Evolutionary conservation across 164 flowering plant genomes (phyloP).

Genomic region (Malania oleifera): DNA sequence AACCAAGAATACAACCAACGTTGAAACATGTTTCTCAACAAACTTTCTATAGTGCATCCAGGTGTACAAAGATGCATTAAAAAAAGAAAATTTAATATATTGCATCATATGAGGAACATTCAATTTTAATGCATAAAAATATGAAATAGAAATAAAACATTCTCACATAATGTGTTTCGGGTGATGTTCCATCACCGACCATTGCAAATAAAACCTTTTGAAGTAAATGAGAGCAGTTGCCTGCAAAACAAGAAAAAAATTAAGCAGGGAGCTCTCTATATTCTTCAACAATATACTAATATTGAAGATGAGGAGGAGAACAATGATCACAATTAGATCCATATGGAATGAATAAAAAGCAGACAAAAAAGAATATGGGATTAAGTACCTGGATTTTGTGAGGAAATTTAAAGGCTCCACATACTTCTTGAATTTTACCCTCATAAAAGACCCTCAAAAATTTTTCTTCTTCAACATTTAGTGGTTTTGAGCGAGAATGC

Average conservation of each 20-base stretch:
- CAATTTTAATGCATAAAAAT: not conserved
- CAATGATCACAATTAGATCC: too few species aligned
- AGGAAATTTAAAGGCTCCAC: constrained; percentile 86
- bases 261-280: not conserved
- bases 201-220: constrained; percentile 89
- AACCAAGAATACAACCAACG: too few species aligned
- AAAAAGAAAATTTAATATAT: not conserved
- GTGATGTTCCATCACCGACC: constrained; percentile 99
- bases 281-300: not conserved
- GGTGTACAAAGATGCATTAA: too few species aligned
- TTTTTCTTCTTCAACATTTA: constrained; percentile 77
- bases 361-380: not conserved
- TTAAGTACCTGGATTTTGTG: constrained; percentile 85
- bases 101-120: not conserved
- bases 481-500: constrained; percentile 75
- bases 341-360: not conserved
- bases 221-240: constrained; percentile 89
- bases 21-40: too few species aligned
- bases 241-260: constrained; percentile 40
- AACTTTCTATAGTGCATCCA: too few species aligned
- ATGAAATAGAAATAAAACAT: constrained; percentile 1
- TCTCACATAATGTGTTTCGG: constrained; percentile 90
- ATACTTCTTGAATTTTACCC: constrained; percentile 87
- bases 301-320: not conserved
- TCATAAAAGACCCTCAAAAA: constrained; percentile 80